These are phyloP conservation scores for Candida andamanensis DNA, from an alignment of 805 yeast species.

Conservation along the genomic window DNA sequence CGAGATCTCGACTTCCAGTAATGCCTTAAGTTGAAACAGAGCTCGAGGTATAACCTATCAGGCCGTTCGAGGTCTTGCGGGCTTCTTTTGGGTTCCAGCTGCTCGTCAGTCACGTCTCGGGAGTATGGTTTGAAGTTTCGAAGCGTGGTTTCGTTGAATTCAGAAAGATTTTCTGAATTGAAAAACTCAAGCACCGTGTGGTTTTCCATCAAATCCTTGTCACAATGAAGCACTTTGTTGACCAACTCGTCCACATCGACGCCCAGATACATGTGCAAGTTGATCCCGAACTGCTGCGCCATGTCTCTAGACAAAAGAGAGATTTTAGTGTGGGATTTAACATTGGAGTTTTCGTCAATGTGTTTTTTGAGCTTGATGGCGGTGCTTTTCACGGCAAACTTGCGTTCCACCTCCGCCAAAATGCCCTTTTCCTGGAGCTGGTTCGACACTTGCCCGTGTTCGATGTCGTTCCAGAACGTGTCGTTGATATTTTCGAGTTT, in stretches of 20 bases:
- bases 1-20: constrained; percentile 93
- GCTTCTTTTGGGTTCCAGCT: constrained; percentile 52
- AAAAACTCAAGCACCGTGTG: constrained; percentile 80
- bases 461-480: constrained; percentile 78
- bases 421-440: constrained; percentile 73
- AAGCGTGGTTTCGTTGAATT: constrained; percentile 65
- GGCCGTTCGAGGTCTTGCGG: constrained; percentile 77
- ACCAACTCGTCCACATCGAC: constrained; percentile 63
- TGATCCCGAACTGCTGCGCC: constrained; percentile 93
- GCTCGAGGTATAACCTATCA: constrained; percentile 77
- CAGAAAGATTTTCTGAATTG: constrained; percentile 66
- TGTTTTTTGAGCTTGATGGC: constrained; percentile 33
- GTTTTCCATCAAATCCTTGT: constrained; percentile 62
- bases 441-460: constrained; percentile 54
- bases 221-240: constrained; percentile 68
- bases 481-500: constrained; percentile 77
- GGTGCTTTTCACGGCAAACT: constrained; percentile 77
- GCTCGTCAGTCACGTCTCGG: constrained; percentile 54
- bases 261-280: constrained; percentile 70
- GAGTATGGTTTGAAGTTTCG: constrained; percentile 78
- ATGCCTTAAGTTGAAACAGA: constrained; percentile 75
- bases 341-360: constrained; percentile 4
- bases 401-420: constrained; percentile 74
- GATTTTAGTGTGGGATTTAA: constrained; percentile 38
- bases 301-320: constrained; percentile 76